A percentile compares a stretch with the other conserved stretches of the same genome.
Conservation (phyloP, 176 grass and related monocot genomes). For the Oryza coarctata region DNA sequence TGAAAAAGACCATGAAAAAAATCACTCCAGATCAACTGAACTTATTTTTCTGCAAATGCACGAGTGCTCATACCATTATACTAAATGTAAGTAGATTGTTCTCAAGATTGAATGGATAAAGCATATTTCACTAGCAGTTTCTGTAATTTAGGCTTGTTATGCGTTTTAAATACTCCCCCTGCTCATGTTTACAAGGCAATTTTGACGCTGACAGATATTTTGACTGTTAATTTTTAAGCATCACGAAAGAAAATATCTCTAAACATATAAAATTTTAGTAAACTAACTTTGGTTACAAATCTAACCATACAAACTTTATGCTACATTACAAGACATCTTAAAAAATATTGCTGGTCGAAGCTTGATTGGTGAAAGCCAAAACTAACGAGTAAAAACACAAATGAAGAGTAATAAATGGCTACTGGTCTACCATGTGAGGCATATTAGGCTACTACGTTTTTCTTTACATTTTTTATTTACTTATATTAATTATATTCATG, state of each 20-base stretch:
- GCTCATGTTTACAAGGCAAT: background rate
- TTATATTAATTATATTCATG: background rate
- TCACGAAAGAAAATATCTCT: background rate
- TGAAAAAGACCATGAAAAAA: conserved; percentile 25
- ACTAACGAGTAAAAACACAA: background rate
- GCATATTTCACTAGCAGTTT: background rate
- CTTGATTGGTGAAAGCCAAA: background rate
- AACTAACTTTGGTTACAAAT: background rate
- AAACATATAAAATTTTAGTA: background rate
- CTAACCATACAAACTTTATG: background rate
- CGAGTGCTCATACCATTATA: background rate
- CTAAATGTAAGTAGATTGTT: background rate
- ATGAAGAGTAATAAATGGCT: background rate
- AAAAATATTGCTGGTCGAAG: background rate
- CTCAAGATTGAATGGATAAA: background rate
- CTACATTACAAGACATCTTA: background rate
- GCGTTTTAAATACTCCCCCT: background rate
- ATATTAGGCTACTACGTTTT: background rate
- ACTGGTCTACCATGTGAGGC: background rate
- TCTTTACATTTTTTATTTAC: background rate
- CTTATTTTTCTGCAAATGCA: conserved; percentile 14
- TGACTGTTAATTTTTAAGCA: background rate
- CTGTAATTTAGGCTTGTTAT: background rate
- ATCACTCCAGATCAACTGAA: background rate
- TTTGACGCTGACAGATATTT: background rate